Evolutionary conservation across 371 early-diverging fungal genomes (phyloP).

Genomic region (Mucor racemosus): DNA sequence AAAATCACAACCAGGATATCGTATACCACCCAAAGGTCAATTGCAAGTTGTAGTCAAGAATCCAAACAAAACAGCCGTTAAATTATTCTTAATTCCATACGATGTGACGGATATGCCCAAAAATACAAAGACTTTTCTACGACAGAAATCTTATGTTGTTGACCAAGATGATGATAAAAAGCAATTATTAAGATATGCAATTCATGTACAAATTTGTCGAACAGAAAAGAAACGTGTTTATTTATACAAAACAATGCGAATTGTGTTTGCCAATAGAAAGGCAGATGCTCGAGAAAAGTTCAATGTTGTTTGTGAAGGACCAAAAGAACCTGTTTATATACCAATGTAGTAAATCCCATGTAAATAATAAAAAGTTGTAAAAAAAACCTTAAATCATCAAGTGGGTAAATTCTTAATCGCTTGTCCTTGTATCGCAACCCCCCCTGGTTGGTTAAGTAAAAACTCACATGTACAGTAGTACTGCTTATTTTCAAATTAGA

Average conservation of each 20-base stretch:
- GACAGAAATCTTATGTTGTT: conserved; percentile 72
- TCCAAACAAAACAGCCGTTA: conserved; percentile 78
- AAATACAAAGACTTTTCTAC: conserved; percentile 76
- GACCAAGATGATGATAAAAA: conserved; percentile 1
- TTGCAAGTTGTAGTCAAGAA: conserved; percentile 87
- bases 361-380: not conserved
- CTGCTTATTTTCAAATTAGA: not conserved
- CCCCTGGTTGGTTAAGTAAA: conserved; percentile 3
- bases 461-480: not conserved
- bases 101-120: conserved; percentile 81
- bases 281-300: conserved; percentile 66
- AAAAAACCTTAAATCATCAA: not conserved
- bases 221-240: conserved; percentile 63
- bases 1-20: conserved; percentile 53
- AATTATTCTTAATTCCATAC: conserved; percentile 82
- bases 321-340: conserved; percentile 48
- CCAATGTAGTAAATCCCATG: conserved; percentile 27
- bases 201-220: conserved; percentile 76
- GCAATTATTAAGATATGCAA: conserved; percentile 65
- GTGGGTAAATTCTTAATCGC: not conserved
- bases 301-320: conserved; percentile 67
- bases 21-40: conserved; percentile 80
- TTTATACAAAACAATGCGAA: conserved; percentile 71
- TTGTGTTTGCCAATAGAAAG: conserved; percentile 76
- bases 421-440: not conserved